Evolutionary conservation across 805 yeast genomes (phyloP), one percentile per base, ranked within the genome.

Genomic region (Starmerella davenportii): DNA sequence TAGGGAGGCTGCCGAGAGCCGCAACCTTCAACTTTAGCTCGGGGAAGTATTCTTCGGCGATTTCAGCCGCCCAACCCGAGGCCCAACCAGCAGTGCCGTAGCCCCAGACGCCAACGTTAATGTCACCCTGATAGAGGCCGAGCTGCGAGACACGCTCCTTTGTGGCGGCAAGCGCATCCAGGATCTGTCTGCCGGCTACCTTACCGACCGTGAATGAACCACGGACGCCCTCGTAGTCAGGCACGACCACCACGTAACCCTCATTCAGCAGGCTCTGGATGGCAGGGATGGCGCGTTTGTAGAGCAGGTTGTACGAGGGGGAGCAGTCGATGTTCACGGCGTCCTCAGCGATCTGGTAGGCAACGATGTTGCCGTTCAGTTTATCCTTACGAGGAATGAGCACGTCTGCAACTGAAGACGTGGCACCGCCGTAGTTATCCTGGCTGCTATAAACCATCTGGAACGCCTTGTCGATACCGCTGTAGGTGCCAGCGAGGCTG

Each of bases 101-200:
- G 19, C 55, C 55, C 50, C 52, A 46, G 29, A 51, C 38, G 8
- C 44, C 55, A 9, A 49, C 34, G 40, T 16, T 32, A 7, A 32
- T 7, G 17, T 32, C 17, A 11, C 25, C 35, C 16, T 36, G 27
- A 3, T 21, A 21, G 21, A 40, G 33, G n/a, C 21, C 33, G 5
- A 36, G 38, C n/a, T 38, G 9, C 15, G 23, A 19, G n/a, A 40
- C 30, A 5, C 48, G 41, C 20, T 38, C 30, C 15, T 45, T 37
- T 5, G 48, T 45, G 1, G 59, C 60, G 2, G 54, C 39, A 7
- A 55, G 36, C 1, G 57, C 44, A 39, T 55, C 58, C 13, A 56
- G 51, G 3, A 49, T 43, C 21, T 44, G 42, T 20, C 45, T 49
- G 5, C 58, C 60, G 11, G 49, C 50, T 14, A 39, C 37, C 19